These are phyloP conservation scores for Multifurca ochricompacta DNA, from an alignment of 768 basidiomycete genomes.

Conservation along the genomic window DNA sequence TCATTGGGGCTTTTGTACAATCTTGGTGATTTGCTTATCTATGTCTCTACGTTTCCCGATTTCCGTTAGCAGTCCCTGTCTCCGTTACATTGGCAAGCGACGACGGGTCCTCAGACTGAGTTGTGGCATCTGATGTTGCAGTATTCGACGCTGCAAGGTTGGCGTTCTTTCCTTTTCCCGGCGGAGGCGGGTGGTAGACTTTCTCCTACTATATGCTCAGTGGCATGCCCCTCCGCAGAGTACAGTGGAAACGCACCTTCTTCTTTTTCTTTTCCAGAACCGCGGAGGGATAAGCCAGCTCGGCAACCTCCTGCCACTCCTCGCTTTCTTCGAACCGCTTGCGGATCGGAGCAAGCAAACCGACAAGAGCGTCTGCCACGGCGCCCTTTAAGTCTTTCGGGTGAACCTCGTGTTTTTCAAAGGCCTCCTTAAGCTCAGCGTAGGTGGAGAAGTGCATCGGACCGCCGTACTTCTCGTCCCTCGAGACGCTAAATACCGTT, in stretches of 20 bases:
- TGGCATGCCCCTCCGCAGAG: background rate
- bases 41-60: background rate
- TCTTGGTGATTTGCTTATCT: background rate
- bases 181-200: conserved; percentile 77
- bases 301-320: conserved; percentile 74
- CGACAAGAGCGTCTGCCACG: conserved; percentile 65
- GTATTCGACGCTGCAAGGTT: conserved; percentile 20
- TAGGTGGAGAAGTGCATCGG: conserved; percentile 64
- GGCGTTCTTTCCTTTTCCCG: conserved; percentile 64
- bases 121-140: background rate
- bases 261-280: conserved; percentile 63
- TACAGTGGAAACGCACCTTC: conserved; percentile 28
- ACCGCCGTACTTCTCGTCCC: conserved; percentile 80
- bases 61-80: too few relatives aligned
- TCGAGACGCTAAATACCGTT: conserved; percentile 69
- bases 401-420: conserved; percentile 68
- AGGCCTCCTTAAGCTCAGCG: conserved; percentile 63
- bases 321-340: conserved; percentile 65
- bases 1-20: background rate
- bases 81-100: background rate
- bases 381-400: conserved; percentile 84
- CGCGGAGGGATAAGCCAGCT: conserved; percentile 77
- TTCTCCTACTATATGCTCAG: conserved; percentile 47
- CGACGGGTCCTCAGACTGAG: background rate
- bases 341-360: conserved; percentile 73